Percentiles rank a stretch among this genome's conserved stretches.
These are phyloP conservation scores for Endocalyx cinctus DNA, from an alignment of 2,329 filamentous ascomycete genomes.

Conservation along the genomic window DNA sequence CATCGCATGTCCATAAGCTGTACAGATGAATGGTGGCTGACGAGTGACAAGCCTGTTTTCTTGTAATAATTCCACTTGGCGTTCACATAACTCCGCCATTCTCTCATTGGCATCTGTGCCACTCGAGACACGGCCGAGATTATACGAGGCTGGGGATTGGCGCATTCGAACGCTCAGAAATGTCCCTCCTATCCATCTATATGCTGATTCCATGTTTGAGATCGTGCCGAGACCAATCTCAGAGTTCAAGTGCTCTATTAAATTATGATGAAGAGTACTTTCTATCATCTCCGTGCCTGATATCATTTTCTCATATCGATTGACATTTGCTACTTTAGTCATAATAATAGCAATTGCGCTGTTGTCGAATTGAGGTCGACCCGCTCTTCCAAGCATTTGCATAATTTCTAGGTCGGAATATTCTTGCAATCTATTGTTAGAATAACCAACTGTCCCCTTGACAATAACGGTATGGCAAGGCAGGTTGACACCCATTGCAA, in stretches of 20 bases:
- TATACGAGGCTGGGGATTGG: slow-evolving; percentile 67
- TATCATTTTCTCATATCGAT: slow-evolving; percentile 68
- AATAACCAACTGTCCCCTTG: slow-evolving; percentile 70
- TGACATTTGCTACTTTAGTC: slow-evolving; percentile 60
- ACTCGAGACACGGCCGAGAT: slow-evolving; percentile 49
- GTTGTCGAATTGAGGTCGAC: slow-evolving; percentile 76
- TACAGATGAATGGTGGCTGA: slow-evolving; percentile 51
- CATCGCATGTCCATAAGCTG: slow-evolving; percentile 75
- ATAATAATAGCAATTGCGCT: slow-evolving; percentile 75
- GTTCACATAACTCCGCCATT: slow-evolving; percentile 66
- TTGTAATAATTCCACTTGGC: slow-evolving; percentile 61
- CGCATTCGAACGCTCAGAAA: slow-evolving; percentile 73
- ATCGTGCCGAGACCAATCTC: slow-evolving; percentile 76
- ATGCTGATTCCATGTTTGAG: slow-evolving; percentile 58
- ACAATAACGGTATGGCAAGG: slow-evolving; percentile 80
- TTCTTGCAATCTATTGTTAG: slow-evolving; percentile 57
- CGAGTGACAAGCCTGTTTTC: slow-evolving; percentile 52
- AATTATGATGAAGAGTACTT: slow-evolving; percentile 71
- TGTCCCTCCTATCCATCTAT: slow-evolving; percentile 70
- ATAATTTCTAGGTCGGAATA: slow-evolving; percentile 81
- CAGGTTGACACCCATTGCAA: slow-evolving; percentile 79
- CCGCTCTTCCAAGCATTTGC: slow-evolving; percentile 86
- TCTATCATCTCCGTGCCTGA: slow-evolving; percentile 70
- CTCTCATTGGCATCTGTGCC: slow-evolving; percentile 54
- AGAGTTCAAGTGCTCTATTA: slow-evolving; percentile 81